Evolutionary conservation across 2,329 filamentous ascomycete genomes (phyloP).

Genomic region (Nakataea oryzae): DNA sequence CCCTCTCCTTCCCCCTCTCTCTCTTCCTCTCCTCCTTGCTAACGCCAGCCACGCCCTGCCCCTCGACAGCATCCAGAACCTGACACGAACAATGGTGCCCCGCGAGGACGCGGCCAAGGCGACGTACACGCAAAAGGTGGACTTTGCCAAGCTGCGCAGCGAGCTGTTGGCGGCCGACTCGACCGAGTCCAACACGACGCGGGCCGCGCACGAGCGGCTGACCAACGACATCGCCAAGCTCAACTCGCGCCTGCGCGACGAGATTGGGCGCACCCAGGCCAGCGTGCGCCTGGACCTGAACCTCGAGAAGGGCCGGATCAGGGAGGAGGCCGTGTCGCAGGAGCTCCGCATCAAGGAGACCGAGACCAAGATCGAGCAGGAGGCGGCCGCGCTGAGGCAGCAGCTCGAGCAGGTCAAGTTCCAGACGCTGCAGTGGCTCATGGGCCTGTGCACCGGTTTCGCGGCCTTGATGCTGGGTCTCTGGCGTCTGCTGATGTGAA

Average conservation of each 20-base stretch:
- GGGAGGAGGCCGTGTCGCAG: slow-evolving; percentile 92
- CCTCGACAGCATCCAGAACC: slow-evolving; percentile 70
- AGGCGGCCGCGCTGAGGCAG: slow-evolving; percentile 82
- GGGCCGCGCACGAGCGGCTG: slow-evolving; percentile 81
- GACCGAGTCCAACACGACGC: slow-evolving; percentile 80
- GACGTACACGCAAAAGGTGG: slow-evolving; percentile 80
- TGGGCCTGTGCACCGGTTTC: slow-evolving; percentile 68
- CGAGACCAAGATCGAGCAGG: slow-evolving; percentile 96
- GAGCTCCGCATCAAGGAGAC: slow-evolving; percentile 99
- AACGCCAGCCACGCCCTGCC: background rate
- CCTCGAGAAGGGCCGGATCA: slow-evolving; percentile 89
- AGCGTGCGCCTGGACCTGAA: slow-evolving; percentile 89
- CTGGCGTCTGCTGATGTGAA: slow-evolving; percentile 58
- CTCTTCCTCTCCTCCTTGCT: background rate
- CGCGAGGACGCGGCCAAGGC: slow-evolving; percentile 84
- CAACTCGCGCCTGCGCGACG: slow-evolving; percentile 78
- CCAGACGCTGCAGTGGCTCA: slow-evolving; percentile 94
- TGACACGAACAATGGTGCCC: slow-evolving; percentile 95
- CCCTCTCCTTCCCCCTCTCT: background rate
- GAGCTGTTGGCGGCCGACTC: slow-evolving; percentile 88
- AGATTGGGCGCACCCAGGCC: slow-evolving; percentile 89
- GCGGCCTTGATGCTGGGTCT: slow-evolving; percentile 58
- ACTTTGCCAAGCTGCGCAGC: slow-evolving; percentile 93
- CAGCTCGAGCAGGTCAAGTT: slow-evolving; percentile 97
- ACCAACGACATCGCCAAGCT: slow-evolving; percentile 94